Percentiles rank a stretch among this genome's conserved stretches.
phyloP scores from a whole-genome alignment of 139 green algal species.

The Spirogloea muscicola region DNA sequence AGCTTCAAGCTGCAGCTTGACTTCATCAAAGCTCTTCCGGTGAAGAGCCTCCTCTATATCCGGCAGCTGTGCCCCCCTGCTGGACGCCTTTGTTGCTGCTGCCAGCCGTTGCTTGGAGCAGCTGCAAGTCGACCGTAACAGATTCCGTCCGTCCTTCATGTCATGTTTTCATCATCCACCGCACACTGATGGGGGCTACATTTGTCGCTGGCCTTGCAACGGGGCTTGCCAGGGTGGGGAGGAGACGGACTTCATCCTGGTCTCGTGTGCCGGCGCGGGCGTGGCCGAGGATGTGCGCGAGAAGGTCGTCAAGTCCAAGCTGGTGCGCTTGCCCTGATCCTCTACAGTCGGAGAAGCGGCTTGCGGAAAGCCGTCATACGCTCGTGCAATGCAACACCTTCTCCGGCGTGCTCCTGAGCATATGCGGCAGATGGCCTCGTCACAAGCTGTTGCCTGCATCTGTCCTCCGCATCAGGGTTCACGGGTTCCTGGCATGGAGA shows the following conservation, averaged over 20 bases:
- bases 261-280: slow-evolving; percentile 71
- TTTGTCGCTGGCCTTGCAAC: neutral
- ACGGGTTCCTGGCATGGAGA: no score
- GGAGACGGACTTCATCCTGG: slow-evolving; percentile 89
- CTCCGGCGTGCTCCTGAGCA: no score
- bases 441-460: no score
- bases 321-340: slow-evolving; percentile 9
- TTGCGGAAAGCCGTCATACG: no score
- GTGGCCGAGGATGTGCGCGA: slow-evolving; percentile 41
- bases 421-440: no score
- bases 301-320: slow-evolving; percentile 39
- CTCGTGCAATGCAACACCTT: no score
- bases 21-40: slow-evolving; percentile 44
- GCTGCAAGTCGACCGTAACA: slow-evolving; percentile 6
- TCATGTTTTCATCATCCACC: no score
- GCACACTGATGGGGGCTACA: no score
- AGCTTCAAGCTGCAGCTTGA: slow-evolving; percentile 45
- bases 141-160: neutral
- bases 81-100: no score
- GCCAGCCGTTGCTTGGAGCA: no score
- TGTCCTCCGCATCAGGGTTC: no score
- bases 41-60: slow-evolving; percentile 33
- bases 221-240: slow-evolving; percentile 61
- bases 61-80: neutral
- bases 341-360: no score